Percentiles rank a stretch among this genome's conserved stretches.
phyloP scores from a whole-genome alignment of 257 asterid genomes.

The Nyctanthes arbortristis region DNA sequence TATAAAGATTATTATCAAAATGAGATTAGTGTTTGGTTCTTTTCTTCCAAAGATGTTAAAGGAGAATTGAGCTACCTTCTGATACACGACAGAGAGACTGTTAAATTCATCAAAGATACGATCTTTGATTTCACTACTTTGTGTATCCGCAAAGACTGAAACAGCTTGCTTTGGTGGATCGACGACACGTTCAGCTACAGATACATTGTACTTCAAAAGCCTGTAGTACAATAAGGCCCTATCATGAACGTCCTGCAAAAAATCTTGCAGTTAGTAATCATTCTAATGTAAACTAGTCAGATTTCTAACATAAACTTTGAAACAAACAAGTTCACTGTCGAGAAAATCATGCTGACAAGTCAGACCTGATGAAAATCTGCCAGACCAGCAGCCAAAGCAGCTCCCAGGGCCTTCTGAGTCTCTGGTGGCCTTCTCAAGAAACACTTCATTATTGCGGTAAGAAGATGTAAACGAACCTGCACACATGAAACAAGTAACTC shows the following conservation, averaged over 20 bases:
- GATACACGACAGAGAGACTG: constrained; percentile 95
- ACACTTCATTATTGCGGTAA: constrained; percentile 91
- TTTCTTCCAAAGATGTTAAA: constrained; percentile 14
- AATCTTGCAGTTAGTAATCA: constrained; percentile 25
- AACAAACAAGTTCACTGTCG: neutral
- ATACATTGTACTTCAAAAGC: constrained; percentile 70
- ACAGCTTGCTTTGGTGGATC: constrained; percentile 99
- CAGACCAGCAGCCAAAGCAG: constrained; percentile 92
- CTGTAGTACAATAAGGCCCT: constrained; percentile 95
- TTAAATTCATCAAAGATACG: constrained; percentile 98
- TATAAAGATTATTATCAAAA: constrained; percentile 2
- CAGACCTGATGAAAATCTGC: constrained; percentile 98
- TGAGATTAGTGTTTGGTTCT: neutral
- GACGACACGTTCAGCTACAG: constrained; percentile 87
- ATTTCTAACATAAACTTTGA: constrained; percentile 13
- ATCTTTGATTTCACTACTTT: constrained; percentile 93
- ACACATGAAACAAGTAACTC: constrained; percentile 29
- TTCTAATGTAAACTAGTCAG: constrained; percentile 21
- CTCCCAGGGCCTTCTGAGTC: constrained; percentile 87
- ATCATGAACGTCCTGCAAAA: constrained; percentile 98
- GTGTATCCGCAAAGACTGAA: constrained; percentile 96
- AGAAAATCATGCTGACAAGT: constrained; percentile 17
- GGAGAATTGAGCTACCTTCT: constrained; percentile 61
- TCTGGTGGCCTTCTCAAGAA: constrained; percentile 93
- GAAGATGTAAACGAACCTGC: constrained; percentile 95